Base-by-base conservation (phyloP, 192 early-diverging fungal species). In the Linnemannia elongata region DNA sequence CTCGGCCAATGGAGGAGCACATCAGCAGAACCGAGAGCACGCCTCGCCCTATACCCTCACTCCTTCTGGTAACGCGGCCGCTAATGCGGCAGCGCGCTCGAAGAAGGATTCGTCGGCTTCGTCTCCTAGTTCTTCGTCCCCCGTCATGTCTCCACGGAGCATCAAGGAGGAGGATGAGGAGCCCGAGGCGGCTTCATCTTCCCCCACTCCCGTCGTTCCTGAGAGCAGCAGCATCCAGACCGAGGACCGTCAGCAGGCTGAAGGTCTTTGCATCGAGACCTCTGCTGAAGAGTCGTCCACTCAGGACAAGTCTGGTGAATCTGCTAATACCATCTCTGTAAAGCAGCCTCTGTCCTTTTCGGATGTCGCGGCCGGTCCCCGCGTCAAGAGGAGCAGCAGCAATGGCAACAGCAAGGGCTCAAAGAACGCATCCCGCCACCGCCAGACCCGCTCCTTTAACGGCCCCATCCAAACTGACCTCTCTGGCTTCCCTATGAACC, bases 21-120 rank as follows among this genome's bases (percentile, higher is more conserved):
- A 57, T 33, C 60, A 66, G 27, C 85, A 87, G 63, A 78, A 85
- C 76, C 85, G 85, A 68, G 82, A 83, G 36, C 77, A 79, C 39
- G 68, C 82, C 7, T 81, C 82, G 6, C 89, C 89, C 44, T 90
- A 90, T 75, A 88, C 79, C 24, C 77, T 90, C n/a, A 35, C 82
- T 10, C 74, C 89, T 1, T 69, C 82, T n/a, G 73, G 78, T 33
- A 68, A 73, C 18, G 76, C 47, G 20, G 69, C 76, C 30, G 49
- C 49, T 69, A 9, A 42, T 10, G 38, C 81, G 39, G 15, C 45
- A 20, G 30, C 60, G 4, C 60, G 42, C 45, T 24, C 39, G 35
- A 85, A 78, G 68, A 78, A 60, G 54, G 78, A 75, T 7, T 70
- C 55, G 17, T 70, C 39, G 1, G 38, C 73, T 1, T 69, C 71